Conservation (phyloP, 2,329 filamentous ascomycete species). For the Gyromitra esculenta region DNA sequence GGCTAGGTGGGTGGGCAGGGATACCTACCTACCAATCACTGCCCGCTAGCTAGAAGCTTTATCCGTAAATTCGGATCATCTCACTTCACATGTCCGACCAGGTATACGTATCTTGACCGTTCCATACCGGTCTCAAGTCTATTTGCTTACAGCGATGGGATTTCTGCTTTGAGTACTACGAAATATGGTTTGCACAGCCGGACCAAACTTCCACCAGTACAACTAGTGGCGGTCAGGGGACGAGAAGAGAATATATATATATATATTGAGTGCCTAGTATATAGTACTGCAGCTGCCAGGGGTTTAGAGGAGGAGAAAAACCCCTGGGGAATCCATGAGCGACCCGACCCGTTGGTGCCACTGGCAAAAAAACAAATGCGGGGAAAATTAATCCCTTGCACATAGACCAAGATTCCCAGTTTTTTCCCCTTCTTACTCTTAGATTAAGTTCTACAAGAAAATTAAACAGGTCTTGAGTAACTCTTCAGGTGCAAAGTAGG, state of each 20-base stretch:
- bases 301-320: neutral
- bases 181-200: constrained; percentile 18
- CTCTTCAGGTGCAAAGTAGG: neutral
- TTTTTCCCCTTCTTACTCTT: neutral
- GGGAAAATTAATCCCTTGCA: constrained; percentile 20
- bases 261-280: no score
- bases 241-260: no score
- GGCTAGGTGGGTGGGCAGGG: constrained; percentile 32
- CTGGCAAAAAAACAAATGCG: constrained; percentile 21
- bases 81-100: constrained; percentile 4
- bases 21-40: neutral
- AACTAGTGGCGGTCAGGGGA: constrained; percentile 1
- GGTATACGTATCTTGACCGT: neutral
- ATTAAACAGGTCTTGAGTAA: neutral
- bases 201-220: constrained; percentile 11
- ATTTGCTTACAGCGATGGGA: neutral
- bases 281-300: neutral
- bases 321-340: neutral
- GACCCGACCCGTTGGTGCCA: constrained; percentile 27
- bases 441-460: constrained; percentile 1
- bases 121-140: neutral
- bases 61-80: constrained; percentile 1
- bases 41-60: neutral
- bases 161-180: neutral
- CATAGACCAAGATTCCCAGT: neutral